phyloP scores from a whole-genome alignment of 768 basidiomycete genomes.

The Russula compacta region DNA sequence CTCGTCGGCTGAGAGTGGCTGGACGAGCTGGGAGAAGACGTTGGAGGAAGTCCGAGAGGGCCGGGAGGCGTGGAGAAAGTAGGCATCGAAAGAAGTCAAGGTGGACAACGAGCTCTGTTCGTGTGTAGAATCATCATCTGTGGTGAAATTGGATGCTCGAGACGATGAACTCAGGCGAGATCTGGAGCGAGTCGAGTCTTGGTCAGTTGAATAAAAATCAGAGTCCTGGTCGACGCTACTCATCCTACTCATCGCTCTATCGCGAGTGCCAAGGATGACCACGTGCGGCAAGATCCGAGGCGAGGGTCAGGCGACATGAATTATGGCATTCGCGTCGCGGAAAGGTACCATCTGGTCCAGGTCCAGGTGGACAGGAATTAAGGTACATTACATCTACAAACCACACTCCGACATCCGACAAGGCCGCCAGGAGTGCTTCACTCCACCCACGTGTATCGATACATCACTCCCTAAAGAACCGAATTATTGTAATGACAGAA shows the following conservation, averaged over 20 bases:
- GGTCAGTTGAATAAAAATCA: slow-evolving; percentile 4
- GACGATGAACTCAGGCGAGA: slow-evolving; percentile 10
- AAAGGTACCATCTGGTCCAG: too few relatives aligned
- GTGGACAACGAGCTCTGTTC: slow-evolving; percentile 45
- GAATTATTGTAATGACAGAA: neutral
- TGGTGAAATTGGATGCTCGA: slow-evolving; percentile 22
- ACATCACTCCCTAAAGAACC: neutral
- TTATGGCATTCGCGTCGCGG: too few relatives aligned
- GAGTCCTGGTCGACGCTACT: neutral
- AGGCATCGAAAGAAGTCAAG: slow-evolving; percentile 80
- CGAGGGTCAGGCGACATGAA: too few relatives aligned
- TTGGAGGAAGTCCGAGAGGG: slow-evolving; percentile 67
- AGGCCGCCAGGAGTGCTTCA: neutral
- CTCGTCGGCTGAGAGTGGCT: slow-evolving; percentile 61
- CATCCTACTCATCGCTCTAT: neutral
- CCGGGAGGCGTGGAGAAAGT: slow-evolving; percentile 58
- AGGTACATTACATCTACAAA: too few relatives aligned
- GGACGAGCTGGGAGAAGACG: slow-evolving; percentile 67
- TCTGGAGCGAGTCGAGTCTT: slow-evolving; percentile 13
- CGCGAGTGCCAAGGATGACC: neutral
- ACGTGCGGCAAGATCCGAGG: neutral
- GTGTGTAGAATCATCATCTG: slow-evolving; percentile 22
- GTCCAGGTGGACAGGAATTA: too few relatives aligned
- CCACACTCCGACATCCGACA: neutral
- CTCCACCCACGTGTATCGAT: neutral